Conservation (phyloP, 1,139 yeast species). For the Pichia kudriavzevii region DNA sequence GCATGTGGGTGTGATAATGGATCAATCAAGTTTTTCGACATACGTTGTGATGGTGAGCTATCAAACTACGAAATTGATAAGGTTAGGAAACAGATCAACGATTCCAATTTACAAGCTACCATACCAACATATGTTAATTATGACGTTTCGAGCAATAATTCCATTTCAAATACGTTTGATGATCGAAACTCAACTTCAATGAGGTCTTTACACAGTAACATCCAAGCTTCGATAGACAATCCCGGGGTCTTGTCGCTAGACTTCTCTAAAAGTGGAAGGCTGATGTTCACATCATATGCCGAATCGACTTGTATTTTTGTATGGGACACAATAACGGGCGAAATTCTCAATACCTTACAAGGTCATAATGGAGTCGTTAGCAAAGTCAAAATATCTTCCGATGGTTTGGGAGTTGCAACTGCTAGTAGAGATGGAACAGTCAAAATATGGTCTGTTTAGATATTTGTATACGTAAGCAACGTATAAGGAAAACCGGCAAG, state of each 20-base stretch:
- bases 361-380: conserved; percentile 53
- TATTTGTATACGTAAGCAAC: background rate
- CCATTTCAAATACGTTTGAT: conserved; percentile 4
- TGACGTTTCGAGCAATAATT: background rate
- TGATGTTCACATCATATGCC: conserved; percentile 68
- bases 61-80: conserved; percentile 39
- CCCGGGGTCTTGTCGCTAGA: conserved; percentile 67
- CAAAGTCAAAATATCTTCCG: conserved; percentile 60
- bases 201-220: conserved; percentile 18
- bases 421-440: conserved; percentile 67
- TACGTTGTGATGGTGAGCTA: conserved; percentile 69
- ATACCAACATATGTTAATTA: conserved; percentile 7
- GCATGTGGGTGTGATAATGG: conserved; percentile 80
- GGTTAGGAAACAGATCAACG: conserved; percentile 12
- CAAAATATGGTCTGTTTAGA: conserved; percentile 46
- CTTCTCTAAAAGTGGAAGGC: conserved; percentile 68
- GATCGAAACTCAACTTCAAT: conserved; percentile 10
- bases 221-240: conserved; percentile 39
- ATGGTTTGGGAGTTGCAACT: conserved; percentile 68
- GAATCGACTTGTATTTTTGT: conserved; percentile 60
- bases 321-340: conserved; percentile 71
- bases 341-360: conserved; percentile 52
- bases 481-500: too few relatives aligned
- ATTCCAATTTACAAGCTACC: conserved; percentile 8
- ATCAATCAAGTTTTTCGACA: conserved; percentile 60